These are phyloP conservation scores for Leucocoprinus birnbaumii DNA, from an alignment of 768 basidiomycete genomes.

Conservation along the genomic window DNA sequence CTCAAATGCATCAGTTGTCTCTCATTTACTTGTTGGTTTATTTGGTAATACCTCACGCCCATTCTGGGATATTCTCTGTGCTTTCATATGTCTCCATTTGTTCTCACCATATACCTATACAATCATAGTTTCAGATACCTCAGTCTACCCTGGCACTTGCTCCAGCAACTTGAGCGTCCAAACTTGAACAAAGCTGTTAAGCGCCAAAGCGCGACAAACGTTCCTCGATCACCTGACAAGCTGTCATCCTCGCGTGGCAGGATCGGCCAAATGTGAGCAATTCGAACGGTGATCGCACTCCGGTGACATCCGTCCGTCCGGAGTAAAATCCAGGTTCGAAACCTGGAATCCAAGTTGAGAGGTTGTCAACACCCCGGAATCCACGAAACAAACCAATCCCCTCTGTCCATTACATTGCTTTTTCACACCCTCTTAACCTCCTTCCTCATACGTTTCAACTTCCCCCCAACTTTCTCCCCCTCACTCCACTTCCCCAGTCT, in stretches of 20 bases:
- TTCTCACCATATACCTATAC: not conserved
- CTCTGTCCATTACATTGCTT: not conserved
- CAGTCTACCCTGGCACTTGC: too few relatives aligned
- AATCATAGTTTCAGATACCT: not conserved
- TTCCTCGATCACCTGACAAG: slow-evolving; percentile 6
- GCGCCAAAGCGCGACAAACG: not conserved
- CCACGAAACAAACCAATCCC: slow-evolving; percentile 10
- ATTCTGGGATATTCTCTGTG: not conserved
- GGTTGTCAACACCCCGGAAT: slow-evolving; percentile 9
- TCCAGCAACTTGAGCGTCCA: too few relatives aligned
- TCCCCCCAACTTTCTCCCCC: not conserved
- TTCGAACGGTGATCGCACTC: slow-evolving; percentile 2
- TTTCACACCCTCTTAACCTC: slow-evolving; percentile 6
- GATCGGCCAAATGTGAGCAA: not conserved
- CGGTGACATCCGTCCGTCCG: slow-evolving; percentile 6
- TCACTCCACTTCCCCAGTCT: not conserved
- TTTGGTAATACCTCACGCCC: not conserved
- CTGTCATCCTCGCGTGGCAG: not conserved
- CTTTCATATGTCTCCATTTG: not conserved
- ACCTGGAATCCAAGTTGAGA: slow-evolving; percentile 1
- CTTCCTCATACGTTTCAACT: not conserved
- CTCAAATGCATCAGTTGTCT: too few relatives aligned
- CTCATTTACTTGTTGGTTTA: not conserved
- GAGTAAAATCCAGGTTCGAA: not conserved
- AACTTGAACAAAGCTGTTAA: too few relatives aligned